Base-by-base conservation (phyloP, 2,329 filamentous ascomycete genomes). In the Colletotrichum musae region DNA sequence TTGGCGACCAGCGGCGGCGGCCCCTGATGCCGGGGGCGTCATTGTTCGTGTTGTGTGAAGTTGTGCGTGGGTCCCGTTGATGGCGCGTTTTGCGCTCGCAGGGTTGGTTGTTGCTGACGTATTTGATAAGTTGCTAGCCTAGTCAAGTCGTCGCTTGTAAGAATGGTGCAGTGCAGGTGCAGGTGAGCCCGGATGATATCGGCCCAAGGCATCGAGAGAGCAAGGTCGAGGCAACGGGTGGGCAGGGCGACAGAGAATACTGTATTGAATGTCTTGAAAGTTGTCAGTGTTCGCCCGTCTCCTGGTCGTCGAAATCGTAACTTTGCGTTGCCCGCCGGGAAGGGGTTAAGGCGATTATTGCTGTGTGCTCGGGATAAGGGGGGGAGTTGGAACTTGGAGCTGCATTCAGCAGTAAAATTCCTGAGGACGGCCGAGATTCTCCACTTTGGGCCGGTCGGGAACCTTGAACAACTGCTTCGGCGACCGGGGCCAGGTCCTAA, bases 11-110 rank as follows among this genome's bases (percentile, higher is more conserved):
- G 60, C 48, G 18, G 18, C 12, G n/a, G 53, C 32, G 7, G 53
- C 26, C n/a, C 64, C 59, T 48, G 58, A 59, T 26, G 68, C 24
- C 39, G 48, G 64, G 24, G 64, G 68, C 43, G 64, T 51, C 64
- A 68, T 70, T 36, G 43, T n/a, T 32, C 24, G 24, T 9, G 26
- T 53, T 24, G 18, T 28, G 43, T 43, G 32, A 36, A 7, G 18
- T 18, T 32, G 16, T 41, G 21, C n/a, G 58, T 43, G 15, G 16
- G 36, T 24, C 52, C 13, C 50, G 43, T 47, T 41, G 32, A 16
- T 12, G 26, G 32, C 32, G 32, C 32, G 32, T 10, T 50, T 50
- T 18, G n/a, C n/a, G 47, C 52, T 54, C 32, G n/a, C 52, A 28
- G 26, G 24, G 50, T 13, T 39, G 24, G 50, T 13, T 39, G 18